phyloP scores from a whole-genome alignment of 768 basidiomycete species.

The Omphalotus guepiniiformis region DNA sequence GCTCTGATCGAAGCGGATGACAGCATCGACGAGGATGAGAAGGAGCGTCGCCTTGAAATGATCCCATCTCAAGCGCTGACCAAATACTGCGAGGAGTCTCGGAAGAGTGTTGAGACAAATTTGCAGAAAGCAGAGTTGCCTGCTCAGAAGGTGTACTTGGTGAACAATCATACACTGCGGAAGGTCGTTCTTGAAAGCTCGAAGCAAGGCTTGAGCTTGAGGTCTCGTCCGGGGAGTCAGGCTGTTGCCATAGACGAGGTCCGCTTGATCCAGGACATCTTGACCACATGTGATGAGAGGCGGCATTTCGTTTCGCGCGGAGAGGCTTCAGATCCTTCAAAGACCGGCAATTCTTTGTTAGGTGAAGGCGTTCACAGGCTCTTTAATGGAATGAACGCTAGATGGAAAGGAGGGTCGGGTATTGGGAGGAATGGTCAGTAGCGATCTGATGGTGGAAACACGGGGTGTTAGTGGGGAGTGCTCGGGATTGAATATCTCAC shows the following conservation, averaged over 20 bases:
- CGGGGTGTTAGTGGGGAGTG: too few relatives aligned
- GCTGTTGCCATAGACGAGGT: not conserved
- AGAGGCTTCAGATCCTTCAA: too few relatives aligned
- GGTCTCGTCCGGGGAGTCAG: not conserved
- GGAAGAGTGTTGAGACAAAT: not conserved
- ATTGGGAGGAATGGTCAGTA: too few relatives aligned
- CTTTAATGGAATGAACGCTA: too few relatives aligned
- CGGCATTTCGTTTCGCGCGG: too few relatives aligned
- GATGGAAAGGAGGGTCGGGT: too few relatives aligned
- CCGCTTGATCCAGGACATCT: not conserved
- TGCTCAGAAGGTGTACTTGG: not conserved
- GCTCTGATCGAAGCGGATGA: not conserved
- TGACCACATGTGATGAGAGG: not conserved
- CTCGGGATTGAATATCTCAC: too few relatives aligned
- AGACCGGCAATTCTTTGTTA: too few relatives aligned
- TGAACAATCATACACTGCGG: not conserved
- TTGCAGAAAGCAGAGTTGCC: not conserved
- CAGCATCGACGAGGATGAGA: not conserved
- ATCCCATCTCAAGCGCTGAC: not conserved
- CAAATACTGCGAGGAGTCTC: not conserved
- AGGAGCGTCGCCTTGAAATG: not conserved
- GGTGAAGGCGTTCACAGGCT: too few relatives aligned
- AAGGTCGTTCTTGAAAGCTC: not conserved
- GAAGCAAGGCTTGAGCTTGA: too few relatives aligned
- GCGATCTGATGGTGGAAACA: too few relatives aligned